Evolutionary conservation across 495 filamentous ascomycete species (phyloP).

Genomic region (Friedmanniomyces simplex): DNA sequence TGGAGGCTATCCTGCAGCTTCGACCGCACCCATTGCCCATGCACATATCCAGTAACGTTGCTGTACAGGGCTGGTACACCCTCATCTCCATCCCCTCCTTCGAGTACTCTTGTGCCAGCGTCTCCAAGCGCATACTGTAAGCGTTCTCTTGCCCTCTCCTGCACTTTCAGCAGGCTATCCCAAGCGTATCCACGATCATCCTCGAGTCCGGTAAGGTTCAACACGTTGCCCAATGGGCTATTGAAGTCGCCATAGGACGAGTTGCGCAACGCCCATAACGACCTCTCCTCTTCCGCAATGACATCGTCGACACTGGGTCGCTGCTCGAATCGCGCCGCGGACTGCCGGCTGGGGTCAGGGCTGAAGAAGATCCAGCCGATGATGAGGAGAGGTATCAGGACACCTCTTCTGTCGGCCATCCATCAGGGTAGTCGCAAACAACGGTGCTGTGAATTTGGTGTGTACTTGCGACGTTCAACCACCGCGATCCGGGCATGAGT

Average conservation of each 20-base stretch:
- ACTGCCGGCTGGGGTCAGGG: background rate
- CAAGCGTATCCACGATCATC: constrained; percentile 65
- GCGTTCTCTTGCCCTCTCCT: constrained; percentile 44
- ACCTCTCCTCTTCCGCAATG: constrained; percentile 39
- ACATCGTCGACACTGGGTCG: constrained; percentile 11
- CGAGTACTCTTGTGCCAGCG: constrained; percentile 12
- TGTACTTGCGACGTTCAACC: no score
- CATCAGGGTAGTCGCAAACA: background rate
- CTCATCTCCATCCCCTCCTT: background rate
- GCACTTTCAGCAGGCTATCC: constrained; percentile 48
- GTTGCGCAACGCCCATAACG: constrained; percentile 56
- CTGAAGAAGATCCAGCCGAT: constrained; percentile 18
- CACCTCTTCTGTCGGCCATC: constrained; percentile 20
- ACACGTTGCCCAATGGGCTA: constrained; percentile 28
- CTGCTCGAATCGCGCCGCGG: background rate
- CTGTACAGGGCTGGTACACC: constrained; percentile 49
- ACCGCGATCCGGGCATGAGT: no score
- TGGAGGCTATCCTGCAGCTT: constrained; percentile 33
- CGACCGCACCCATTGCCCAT: constrained; percentile 63
- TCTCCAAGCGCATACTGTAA: constrained; percentile 38
- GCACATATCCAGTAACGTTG: constrained; percentile 69
- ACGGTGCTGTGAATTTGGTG: no score
- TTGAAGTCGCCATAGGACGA: constrained; percentile 63
- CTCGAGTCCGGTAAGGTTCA: constrained; percentile 69
- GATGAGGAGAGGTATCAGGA: constrained; percentile 18